These are phyloP conservation scores for Hyparrhenia diplandra DNA, from an alignment of 176 grass and related monocot genomes.

Conservation along the genomic window DNA sequence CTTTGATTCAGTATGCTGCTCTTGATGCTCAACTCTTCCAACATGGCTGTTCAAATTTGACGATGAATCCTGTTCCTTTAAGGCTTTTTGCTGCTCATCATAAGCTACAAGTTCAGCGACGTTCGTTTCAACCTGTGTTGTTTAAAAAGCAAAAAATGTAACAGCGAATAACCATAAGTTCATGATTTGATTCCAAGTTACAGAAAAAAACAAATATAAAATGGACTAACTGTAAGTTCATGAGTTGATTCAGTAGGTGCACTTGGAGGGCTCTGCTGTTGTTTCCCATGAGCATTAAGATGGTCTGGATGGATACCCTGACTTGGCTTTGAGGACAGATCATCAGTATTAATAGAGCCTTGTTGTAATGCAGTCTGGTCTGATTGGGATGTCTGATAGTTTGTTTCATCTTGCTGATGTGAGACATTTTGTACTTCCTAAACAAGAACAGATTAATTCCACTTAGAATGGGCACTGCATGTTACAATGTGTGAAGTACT, in stretches of 20 bases:
- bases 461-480: neutral
- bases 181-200: neutral
- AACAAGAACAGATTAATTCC: constrained; percentile 18
- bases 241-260: constrained; percentile 29
- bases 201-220: neutral
- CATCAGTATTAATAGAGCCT: constrained; percentile 29
- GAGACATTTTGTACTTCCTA: constrained; percentile 48
- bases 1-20: constrained; percentile 57
- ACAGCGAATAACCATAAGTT: neutral
- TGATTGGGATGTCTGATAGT: constrained; percentile 55
- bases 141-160: neutral
- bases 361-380: constrained; percentile 44
- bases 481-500: neutral
- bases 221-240: constrained; percentile 55
- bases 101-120: constrained; percentile 34
- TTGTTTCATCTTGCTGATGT: constrained; percentile 47
- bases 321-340: constrained; percentile 37
- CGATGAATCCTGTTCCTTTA: constrained; percentile 34
- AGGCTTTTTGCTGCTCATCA: constrained; percentile 34
- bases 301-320: constrained; percentile 51
- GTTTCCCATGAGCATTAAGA: constrained; percentile 27
- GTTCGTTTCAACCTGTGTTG: constrained; percentile 44
- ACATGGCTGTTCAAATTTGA: constrained; percentile 34
- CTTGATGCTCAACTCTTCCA: constrained; percentile 42
- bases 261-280: constrained; percentile 39